phyloP scores from a whole-genome alignment of 2,329 filamentous ascomycete genomes.

The Ilyonectria destructans region DNA sequence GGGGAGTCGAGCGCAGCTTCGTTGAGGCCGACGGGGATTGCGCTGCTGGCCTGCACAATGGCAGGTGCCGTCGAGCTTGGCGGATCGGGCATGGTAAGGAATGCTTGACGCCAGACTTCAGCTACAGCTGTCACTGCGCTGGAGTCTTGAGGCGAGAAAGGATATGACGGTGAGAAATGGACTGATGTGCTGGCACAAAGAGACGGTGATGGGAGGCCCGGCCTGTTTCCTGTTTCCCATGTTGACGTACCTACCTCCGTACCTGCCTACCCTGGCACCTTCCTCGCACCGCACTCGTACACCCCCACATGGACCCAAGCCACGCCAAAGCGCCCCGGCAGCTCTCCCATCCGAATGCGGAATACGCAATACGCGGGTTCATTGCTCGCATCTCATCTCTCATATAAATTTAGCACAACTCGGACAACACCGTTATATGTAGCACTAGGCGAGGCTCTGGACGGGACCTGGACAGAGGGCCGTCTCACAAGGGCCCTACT shows the following conservation, averaged over 20 bases:
- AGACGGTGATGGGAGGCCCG: constrained; percentile 39
- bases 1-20: constrained; percentile 98
- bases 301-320: constrained; percentile 24
- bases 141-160: constrained; percentile 43
- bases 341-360: not conserved
- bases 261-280: constrained; percentile 22
- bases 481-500: not conserved
- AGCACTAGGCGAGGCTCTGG: not conserved
- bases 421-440: not conserved
- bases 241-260: constrained; percentile 39
- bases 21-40: constrained; percentile 85
- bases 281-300: constrained; percentile 16
- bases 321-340: constrained; percentile 17
- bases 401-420: not conserved
- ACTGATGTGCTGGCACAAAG: constrained; percentile 41
- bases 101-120: constrained; percentile 42
- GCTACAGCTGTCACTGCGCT: constrained; percentile 48
- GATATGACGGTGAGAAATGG: constrained; percentile 42
- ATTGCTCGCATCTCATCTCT: not conserved
- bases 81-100: constrained; percentile 43
- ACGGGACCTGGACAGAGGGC: not conserved
- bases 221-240: constrained; percentile 29
- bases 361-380: constrained; percentile 9
- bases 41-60: constrained; percentile 43
- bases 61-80: constrained; percentile 41